phyloP scores from a whole-genome alignment of 345 rosid species.

The Stellera chamaejasme region DNA sequence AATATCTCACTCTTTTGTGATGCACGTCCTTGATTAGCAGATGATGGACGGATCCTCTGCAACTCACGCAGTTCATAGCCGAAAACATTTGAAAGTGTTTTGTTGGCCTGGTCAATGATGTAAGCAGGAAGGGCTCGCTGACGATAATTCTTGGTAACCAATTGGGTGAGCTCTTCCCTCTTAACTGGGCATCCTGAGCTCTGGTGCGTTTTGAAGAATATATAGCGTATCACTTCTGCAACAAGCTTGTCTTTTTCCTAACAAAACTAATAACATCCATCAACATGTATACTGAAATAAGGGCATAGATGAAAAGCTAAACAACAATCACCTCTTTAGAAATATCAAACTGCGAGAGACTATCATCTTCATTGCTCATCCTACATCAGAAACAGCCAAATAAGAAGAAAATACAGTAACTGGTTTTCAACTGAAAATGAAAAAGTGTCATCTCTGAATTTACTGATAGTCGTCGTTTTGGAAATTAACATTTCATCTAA shows the following conservation, averaged over 20 bases:
- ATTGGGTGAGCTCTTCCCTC: constrained; percentile 83
- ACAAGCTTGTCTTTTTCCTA: constrained; percentile 92
- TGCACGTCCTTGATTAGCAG: constrained; percentile 37
- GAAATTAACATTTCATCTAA: no score
- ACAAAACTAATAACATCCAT: background rate
- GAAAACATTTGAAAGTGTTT: constrained; percentile 51
- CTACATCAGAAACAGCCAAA: constrained; percentile 9
- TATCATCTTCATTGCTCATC: constrained; percentile 42
- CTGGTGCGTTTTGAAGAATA: constrained; percentile 72
- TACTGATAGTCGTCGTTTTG: no score
- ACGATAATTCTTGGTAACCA: constrained; percentile 64
- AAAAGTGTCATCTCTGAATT: background rate
- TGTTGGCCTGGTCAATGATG: constrained; percentile 61
- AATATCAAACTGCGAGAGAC: constrained; percentile 52
- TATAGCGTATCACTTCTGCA: constrained; percentile 71
- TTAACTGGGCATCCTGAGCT: constrained; percentile 78
- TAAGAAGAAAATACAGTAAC: no score
- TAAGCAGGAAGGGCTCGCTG: constrained; percentile 56
- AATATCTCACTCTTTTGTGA: constrained; percentile 45
- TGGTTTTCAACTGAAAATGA: no score
- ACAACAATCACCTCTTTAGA: constrained; percentile 47
- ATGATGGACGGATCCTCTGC: constrained; percentile 53
- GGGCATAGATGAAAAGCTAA: background rate
- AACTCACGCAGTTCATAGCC: constrained; percentile 84
- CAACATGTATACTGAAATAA: background rate